Base-by-base conservation (phyloP, 805 yeast genomes). In the Kodamaea neixiangensis region DNA sequence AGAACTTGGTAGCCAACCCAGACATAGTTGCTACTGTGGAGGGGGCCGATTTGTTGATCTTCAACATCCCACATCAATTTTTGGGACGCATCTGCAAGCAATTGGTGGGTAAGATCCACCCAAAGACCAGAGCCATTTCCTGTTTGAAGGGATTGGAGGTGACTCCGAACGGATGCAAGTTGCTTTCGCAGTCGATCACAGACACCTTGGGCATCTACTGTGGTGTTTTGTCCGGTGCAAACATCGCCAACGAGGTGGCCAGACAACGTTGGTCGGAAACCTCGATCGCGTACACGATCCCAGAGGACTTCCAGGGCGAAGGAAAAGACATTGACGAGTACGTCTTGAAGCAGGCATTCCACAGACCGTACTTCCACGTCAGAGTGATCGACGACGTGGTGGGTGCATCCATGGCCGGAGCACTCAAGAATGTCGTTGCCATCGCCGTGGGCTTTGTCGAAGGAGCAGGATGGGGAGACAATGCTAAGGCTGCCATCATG, bases 391-490 rank as follows among this genome's bases (percentile, higher is more conserved):
- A 85, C 53, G 99, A 94, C 69, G 96, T 93, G 51, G 96, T 96
- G 19, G 99, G 99, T 68, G 94, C 91, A 52, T 89, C 97, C 2
- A 82, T 94, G 54, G 96, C 97, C 41, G 99, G 99, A 67, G 99
- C 99, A 9, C 81, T 94, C 71, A 94, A 94, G 77, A 94, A 94
- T 73, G 89, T 94, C 48, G 93, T 93, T 55, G 99, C 99, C 34
- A 77, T 91, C 65, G 96, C 97, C 57, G 97, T 96, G 54, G 99
- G 99, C 50, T 89, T 94, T 66, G 98, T 93, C 55, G 96, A 90
- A 72, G 99, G 99, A 61, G 80, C 89, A 56, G 97, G 96, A 56
- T 94, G 99, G 99, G 99, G 99, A 70, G 97, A 91, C 72, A 94
- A 94, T 69, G 98, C 99, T 57, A 91, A 93, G 72, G 87, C 98